Base-by-base conservation (phyloP, 2,329 filamentous ascomycete genomes). In the Cladophialophora bantiana region DNA sequence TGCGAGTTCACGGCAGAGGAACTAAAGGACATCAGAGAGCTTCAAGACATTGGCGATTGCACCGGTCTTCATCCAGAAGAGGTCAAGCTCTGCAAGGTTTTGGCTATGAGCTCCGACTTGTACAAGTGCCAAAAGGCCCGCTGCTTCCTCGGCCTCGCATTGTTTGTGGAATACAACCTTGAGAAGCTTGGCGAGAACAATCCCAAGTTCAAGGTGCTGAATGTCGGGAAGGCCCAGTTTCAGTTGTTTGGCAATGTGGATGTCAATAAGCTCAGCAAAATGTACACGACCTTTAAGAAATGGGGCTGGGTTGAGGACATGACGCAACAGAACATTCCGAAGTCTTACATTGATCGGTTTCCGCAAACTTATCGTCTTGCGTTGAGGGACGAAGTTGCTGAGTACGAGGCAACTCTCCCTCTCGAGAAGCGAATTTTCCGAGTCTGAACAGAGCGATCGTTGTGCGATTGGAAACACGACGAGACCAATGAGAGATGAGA, bases 61-160 rank as follows among this genome's bases (percentile, higher is more conserved):
- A 55, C 13, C 20, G 61, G 31, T 35, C 62, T 70, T 32, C 62
- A 66, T 45, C 18, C 55, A 10, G 34, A 31, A 1, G 68, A 70
- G 48, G 20, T 65, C 9, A 7, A 4, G n/a, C 34, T 70, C 20
- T 68, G 65, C 65, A 36, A 62, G 1, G 7, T 55, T 7, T 35
- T 65, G 35, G 52, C 36, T n/a, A 61, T 68, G 48, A 35, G 54
- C 3, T 40, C 34, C 31, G 64, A 63, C 45, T 32, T 57, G 9
- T 69, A 69, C 56, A 65, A 65, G 7, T 69, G 68, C 45, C 68
- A 69, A 34, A 67, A 67, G 48, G 56, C 54, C 2, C 68, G 65
- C 32, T 53, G 62, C 55, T 69, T 69, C 45, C 53, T 69, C 31
- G 65, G 64, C 26, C 61, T 69, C 9, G 65, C 65, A 15, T 18